Percentiles rank a stretch among this genome's conserved stretches.
Conservation (phyloP, 495 filamentous ascomycete species). For the Acidomyces sp. region DNA sequence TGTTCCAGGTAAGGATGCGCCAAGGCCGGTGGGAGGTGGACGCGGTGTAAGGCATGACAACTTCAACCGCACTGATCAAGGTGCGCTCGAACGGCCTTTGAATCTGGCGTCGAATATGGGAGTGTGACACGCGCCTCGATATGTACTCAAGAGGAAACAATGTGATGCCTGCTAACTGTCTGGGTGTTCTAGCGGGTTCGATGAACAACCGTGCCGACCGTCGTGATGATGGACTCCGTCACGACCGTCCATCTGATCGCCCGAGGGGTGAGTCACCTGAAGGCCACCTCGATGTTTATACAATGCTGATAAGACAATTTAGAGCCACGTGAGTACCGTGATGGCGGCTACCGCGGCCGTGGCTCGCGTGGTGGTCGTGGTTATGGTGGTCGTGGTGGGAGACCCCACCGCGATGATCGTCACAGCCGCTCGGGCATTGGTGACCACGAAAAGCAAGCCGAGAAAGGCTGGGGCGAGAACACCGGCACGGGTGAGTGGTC, state of each 20-base stretch:
- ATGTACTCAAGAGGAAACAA: no score
- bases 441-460: slow-evolving; percentile 85
- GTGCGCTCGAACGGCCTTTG: slow-evolving; percentile 33
- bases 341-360: slow-evolving; percentile 39
- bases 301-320: slow-evolving; percentile 10
- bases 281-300: neutral
- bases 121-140: no score
- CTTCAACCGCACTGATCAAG: slow-evolving; percentile 64
- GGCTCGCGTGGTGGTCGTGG: slow-evolving; percentile 33
- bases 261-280: slow-evolving; percentile 32
- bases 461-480: slow-evolving; percentile 75
- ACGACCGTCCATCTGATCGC: slow-evolving; percentile 34
- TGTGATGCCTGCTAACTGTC: no score
- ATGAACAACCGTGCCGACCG: slow-evolving; percentile 71
- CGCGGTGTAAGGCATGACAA: slow-evolving; percentile 44
- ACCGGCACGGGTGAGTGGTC: slow-evolving; percentile 68
- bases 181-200: slow-evolving; percentile 46
- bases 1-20: slow-evolving; percentile 38
- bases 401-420: slow-evolving; percentile 48
- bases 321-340: slow-evolving; percentile 21
- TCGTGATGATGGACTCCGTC: slow-evolving; percentile 51
- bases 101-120: no score
- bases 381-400: slow-evolving; percentile 37
- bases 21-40: slow-evolving; percentile 32
- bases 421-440: slow-evolving; percentile 60